These are phyloP conservation scores for Alternaria sp. DNA, from an alignment of 2,329 filamentous ascomycete genomes.

Conservation along the genomic window DNA sequence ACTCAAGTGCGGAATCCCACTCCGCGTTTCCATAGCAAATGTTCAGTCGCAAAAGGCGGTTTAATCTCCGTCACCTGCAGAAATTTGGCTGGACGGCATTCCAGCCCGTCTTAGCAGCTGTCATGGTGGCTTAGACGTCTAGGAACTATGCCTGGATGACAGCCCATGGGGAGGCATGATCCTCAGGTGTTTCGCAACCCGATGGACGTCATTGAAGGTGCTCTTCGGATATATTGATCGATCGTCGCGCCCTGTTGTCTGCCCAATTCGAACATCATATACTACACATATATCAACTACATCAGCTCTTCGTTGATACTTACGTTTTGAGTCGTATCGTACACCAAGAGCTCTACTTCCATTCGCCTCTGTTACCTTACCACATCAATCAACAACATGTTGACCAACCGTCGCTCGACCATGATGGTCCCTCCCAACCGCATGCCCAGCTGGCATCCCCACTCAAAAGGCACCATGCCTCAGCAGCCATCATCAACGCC, in stretches of 20 bases:
- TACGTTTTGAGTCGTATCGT: neutral
- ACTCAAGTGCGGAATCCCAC: constrained; percentile 17
- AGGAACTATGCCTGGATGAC: constrained; percentile 22
- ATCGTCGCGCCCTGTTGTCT: constrained; percentile 7
- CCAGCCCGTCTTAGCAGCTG: constrained; percentile 19
- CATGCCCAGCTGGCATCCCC: constrained; percentile 34
- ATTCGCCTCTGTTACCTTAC: neutral
- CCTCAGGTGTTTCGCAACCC: constrained; percentile 34
- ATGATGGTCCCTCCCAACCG: constrained; percentile 40
- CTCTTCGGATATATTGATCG: constrained; percentile 25
- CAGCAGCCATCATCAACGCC: constrained; percentile 9
- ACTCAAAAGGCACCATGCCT: constrained; percentile 23
- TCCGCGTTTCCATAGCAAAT: constrained; percentile 19
- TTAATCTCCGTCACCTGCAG: constrained; percentile 3
- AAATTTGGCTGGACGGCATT: constrained; percentile 18
- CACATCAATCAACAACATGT: constrained; percentile 26
- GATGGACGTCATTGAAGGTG: constrained; percentile 14
- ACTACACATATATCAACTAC: neutral
- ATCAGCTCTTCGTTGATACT: neutral
- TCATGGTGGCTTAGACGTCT: constrained; percentile 23
- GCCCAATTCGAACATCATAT: neutral
- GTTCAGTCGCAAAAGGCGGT: constrained; percentile 8
- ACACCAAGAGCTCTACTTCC: neutral
- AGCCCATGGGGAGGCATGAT: constrained; percentile 27
- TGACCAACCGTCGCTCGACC: constrained; percentile 47